phyloP scores from a whole-genome alignment of 495 filamentous ascomycete species.

The Penicillium ochrochloron region DNA sequence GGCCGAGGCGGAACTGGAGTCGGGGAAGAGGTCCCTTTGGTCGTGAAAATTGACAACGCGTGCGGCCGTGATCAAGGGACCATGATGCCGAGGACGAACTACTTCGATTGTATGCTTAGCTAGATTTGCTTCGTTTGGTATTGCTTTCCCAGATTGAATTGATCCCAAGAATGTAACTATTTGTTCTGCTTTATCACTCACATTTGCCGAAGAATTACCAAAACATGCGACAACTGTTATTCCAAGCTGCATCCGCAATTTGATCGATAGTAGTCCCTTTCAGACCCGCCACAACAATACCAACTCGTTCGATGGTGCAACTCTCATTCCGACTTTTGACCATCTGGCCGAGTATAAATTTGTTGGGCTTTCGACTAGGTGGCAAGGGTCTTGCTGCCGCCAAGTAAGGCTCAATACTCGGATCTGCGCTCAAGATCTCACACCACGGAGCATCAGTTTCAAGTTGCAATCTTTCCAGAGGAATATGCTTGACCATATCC shows the following conservation, averaged over 20 bases:
- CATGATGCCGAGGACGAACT: too few species aligned
- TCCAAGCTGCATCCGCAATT: slow-evolving; percentile 34
- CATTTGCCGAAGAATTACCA: slow-evolving; percentile 13
- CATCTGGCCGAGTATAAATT: slow-evolving; percentile 37
- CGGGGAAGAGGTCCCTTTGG: too few species aligned
- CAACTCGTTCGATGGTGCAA: slow-evolving; percentile 38
- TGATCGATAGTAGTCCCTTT: slow-evolving; percentile 34
- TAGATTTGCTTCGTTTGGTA: too few species aligned
- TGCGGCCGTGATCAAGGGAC: too few species aligned
- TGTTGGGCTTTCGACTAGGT: slow-evolving; percentile 31
- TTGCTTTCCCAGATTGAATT: too few species aligned
- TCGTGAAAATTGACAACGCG: too few species aligned
- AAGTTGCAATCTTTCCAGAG: slow-evolving; percentile 34
- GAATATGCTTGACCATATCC: slow-evolving; percentile 37
- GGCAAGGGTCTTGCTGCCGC: slow-evolving; percentile 26
- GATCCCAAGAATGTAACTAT: too few species aligned
- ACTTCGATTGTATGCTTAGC: too few species aligned
- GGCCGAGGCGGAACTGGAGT: too few species aligned
- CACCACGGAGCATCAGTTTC: slow-evolving; percentile 45
- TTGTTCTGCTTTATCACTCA: too few species aligned
- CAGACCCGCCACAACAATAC: slow-evolving; percentile 35
- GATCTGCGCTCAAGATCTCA: slow-evolving; percentile 30
- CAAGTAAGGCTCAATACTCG: slow-evolving; percentile 28
- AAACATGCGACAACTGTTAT: slow-evolving; percentile 40
- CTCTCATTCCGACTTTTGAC: slow-evolving; percentile 41